Conservation (phyloP, 495 filamentous ascomycete genomes). For the Penicillium coprophilum region DNA sequence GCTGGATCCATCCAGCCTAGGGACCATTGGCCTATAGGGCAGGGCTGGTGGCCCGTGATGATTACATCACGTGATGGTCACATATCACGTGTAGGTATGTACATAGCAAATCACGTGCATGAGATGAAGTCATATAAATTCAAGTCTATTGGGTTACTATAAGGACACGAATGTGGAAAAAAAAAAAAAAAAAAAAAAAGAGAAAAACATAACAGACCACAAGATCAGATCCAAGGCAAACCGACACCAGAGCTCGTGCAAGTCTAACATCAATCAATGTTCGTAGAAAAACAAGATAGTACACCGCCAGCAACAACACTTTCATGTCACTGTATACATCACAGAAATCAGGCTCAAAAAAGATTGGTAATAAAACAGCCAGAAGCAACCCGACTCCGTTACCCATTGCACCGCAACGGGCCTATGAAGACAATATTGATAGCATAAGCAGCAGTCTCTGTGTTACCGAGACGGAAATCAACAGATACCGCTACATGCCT, state of each 20-base stretch:
- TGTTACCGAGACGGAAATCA: slow-evolving; percentile 25
- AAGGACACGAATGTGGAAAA: slow-evolving; percentile 24
- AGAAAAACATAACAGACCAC: slow-evolving; percentile 4
- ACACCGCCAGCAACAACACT: slow-evolving; percentile 24
- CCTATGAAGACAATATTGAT: slow-evolving; percentile 8
- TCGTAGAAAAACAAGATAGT: slow-evolving; percentile 23
- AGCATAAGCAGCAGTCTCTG: slow-evolving; percentile 38
- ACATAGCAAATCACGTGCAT: neutral
- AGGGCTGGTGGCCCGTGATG: neutral
- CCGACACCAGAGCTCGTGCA: slow-evolving; percentile 36
- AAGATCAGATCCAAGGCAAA: slow-evolving; percentile 25
- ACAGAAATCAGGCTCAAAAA: slow-evolving; percentile 18
- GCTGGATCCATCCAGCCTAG: slow-evolving; percentile 9
- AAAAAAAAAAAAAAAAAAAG: slow-evolving; percentile 19
- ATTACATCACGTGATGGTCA: neutral
- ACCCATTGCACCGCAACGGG: slow-evolving; percentile 11
- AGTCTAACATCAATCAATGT: slow-evolving; percentile 31
- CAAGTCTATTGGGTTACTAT: slow-evolving; percentile 36
- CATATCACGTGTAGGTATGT: neutral
- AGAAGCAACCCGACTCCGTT: slow-evolving; percentile 10
- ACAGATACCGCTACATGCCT: neutral
- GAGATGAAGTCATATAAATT: neutral
- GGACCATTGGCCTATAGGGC: slow-evolving; percentile 1
- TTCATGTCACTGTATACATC: slow-evolving; percentile 23
- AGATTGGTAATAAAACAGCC: slow-evolving; percentile 2